Percentiles rank a stretch among this genome's conserved stretches.
Evolutionary conservation across 1,284 basidiomycete genomes (phyloP).

Genomic region (Heterobasidion annosum): DNA sequence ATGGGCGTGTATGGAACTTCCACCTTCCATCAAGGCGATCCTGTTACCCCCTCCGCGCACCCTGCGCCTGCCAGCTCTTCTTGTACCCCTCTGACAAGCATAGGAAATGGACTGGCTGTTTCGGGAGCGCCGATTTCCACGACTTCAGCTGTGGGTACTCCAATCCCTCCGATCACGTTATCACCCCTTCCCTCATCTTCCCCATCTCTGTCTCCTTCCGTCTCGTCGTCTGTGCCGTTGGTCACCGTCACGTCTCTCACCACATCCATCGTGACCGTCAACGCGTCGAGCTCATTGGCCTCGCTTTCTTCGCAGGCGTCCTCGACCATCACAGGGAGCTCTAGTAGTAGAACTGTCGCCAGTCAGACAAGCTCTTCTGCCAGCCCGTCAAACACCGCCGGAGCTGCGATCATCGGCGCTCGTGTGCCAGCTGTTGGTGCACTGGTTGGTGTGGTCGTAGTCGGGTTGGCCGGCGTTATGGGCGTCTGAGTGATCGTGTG

Average conservation of each 20-base stretch:
- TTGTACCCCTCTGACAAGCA: slow-evolving; percentile 2
- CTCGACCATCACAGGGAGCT: neutral
- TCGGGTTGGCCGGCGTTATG: neutral
- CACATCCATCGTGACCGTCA: neutral
- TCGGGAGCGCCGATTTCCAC: neutral
- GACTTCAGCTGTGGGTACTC: slow-evolving; percentile 1
- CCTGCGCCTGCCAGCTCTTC: slow-evolving; percentile 18
- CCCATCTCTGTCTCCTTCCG: neutral
- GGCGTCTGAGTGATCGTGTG: neutral
- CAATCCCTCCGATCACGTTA: neutral
- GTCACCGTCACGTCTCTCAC: neutral
- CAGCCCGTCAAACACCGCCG: neutral
- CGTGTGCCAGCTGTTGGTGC: neutral
- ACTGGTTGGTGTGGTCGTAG: neutral
- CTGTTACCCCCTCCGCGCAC: slow-evolving; percentile 43
- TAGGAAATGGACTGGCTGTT: slow-evolving; percentile 8
- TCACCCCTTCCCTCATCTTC: neutral
- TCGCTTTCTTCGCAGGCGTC: neutral
- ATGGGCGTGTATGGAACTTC: slow-evolving; percentile 58
- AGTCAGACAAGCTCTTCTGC: neutral
- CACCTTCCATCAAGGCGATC: slow-evolving; percentile 47
- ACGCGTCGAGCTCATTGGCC: neutral
- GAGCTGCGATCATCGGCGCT: neutral
- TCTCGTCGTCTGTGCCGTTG: neutral
- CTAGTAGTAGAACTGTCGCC: neutral